Conservation (phyloP, 257 asterid genomes). For the Salvia rosmarinus region DNA sequence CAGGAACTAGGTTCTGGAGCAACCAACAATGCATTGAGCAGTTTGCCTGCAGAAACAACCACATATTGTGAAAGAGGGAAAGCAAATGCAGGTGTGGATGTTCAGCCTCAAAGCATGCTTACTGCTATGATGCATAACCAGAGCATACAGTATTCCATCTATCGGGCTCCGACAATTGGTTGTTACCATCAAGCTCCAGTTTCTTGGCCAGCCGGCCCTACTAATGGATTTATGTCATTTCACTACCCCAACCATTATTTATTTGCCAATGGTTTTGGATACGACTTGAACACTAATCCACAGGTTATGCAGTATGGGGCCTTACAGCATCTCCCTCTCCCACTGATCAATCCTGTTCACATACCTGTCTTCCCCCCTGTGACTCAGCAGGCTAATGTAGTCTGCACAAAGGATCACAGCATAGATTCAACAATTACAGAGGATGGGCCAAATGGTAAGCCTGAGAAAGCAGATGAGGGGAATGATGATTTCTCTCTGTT, state of each 20-base stretch:
- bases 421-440: constrained; percentile 34
- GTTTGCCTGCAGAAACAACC: constrained; percentile 42
- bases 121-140: constrained; percentile 59
- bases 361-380: constrained; percentile 63
- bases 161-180: constrained; percentile 70
- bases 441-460: constrained; percentile 41
- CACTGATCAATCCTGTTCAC: constrained; percentile 54
- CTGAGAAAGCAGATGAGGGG: constrained; percentile 44
- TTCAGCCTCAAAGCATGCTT: constrained; percentile 54
- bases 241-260: constrained; percentile 76
- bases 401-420: constrained; percentile 48
- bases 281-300: constrained; percentile 67
- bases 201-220: constrained; percentile 65
- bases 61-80: constrained; percentile 46
- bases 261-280: constrained; percentile 57
- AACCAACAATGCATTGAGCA: constrained; percentile 33
- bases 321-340: constrained; percentile 62
- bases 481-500: constrained; percentile 82
- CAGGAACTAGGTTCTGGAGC: constrained; percentile 41
- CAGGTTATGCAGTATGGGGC: constrained; percentile 69
- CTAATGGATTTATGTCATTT: constrained; percentile 65
- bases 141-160: constrained; percentile 61
- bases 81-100: constrained; percentile 42
- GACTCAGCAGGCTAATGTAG: constrained; percentile 56
- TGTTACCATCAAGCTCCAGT: constrained; percentile 77